Evolutionary conservation across 805 yeast species (phyloP), one percentile per base, ranked within the genome.

Genomic region (Clavispora vitiphila): DNA sequence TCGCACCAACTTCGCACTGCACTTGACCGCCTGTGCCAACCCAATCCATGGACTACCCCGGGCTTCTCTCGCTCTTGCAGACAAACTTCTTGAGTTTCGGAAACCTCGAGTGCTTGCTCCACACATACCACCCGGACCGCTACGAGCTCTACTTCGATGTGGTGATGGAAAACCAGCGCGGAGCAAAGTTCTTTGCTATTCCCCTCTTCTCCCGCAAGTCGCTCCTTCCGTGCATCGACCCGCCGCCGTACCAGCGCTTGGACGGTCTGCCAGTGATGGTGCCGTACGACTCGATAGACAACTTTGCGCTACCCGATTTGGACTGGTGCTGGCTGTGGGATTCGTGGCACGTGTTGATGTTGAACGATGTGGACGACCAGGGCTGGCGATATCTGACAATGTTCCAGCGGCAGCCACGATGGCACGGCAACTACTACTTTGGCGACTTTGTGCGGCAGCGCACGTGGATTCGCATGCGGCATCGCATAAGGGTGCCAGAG

Each of bases 331-430:
- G 89, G 89, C 56, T 56, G 8, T 83, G 89, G 88, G 69, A 69
- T 11, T 66, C 71, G 41, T 86, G 95, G 95, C 81, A 79, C 51
- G 81, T 83, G 2, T 70, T 81, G 44, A 82, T 86, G 91, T 58
- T 69, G 34, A 64, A 67, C 31, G 88, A 84, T 54, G 83, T 78
- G 16, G 95, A 86, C 58, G 90, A 84, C 52, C 85, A 82, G 54
- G 95, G 95, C n/a, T 86, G 95, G 95, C 57, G 72, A 24, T 86
- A 86, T 54, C 71, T 84, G 43, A 65, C 76, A 61, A 50, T 71
- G 19, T 75, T 81, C 45, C 49, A 54, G 32, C n/a, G 32, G 12
- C 32, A 2, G 20, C 30, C 16, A 16, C 32, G 20, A 20, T 86
- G 95, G 95, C 77, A 79, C 51, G 86, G 86, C 3, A 77, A 74